Percentiles rank a stretch among this genome's conserved stretches.
Evolutionary conservation across 2,329 filamentous ascomycete species (phyloP).

Genomic region (Colletotrichum gloeosporioides): DNA sequence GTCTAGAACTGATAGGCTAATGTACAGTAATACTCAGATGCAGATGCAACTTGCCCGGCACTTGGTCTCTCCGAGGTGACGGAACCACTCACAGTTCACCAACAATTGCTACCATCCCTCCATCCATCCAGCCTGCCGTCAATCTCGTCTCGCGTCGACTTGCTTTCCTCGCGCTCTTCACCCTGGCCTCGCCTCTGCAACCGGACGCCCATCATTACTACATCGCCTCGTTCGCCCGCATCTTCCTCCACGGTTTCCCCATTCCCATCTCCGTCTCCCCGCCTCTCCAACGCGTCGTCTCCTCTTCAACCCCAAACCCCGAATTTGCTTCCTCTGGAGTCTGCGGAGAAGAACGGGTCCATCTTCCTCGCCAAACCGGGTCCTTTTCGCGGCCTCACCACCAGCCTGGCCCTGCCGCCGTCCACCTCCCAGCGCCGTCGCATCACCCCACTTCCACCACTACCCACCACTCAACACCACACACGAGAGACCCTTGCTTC

Average conservation of each 20-base stretch:
- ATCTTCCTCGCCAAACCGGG: neutral
- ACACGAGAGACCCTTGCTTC: neutral
- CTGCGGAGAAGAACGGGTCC: slow-evolving; percentile 16
- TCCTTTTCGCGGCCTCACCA: slow-evolving; percentile 11
- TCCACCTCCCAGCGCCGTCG: neutral
- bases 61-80: neutral
- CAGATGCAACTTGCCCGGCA: slow-evolving; percentile 7
- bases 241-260: neutral
- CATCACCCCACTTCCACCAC: slow-evolving; percentile 2
- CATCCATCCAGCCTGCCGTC: neutral
- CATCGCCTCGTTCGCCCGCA: neutral
- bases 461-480: neutral
- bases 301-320: slow-evolving; percentile 8
- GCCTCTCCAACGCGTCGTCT: slow-evolving; percentile 3
- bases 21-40: neutral
- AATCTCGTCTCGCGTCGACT: neutral
- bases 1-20: neutral
- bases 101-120: neutral
- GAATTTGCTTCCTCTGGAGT: neutral
- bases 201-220: neutral
- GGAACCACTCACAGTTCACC: neutral
- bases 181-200: neutral
- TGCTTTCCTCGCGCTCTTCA: neutral
- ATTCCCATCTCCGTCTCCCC: neutral
- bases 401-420: neutral